phyloP scores from a whole-genome alignment of 2,329 filamentous ascomycete genomes.

The Trichoderma cornu-damae region DNA sequence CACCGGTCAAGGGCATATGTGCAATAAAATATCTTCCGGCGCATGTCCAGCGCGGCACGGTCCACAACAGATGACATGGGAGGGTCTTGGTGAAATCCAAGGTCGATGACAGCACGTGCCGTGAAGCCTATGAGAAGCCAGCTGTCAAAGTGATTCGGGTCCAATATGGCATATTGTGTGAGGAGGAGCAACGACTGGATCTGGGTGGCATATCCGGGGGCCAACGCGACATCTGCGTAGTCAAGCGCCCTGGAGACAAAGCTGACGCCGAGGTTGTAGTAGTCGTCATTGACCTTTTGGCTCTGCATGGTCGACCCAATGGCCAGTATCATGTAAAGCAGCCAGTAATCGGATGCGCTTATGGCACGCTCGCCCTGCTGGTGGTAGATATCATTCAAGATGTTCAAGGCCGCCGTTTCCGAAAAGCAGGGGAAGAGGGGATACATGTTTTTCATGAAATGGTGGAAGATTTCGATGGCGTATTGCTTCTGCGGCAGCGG shows the following conservation, averaged over 20 bases:
- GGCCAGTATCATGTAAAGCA: conserved; percentile 83
- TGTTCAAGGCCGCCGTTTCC: conserved; percentile 70
- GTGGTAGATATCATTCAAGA: conserved; percentile 72
- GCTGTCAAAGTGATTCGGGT: conserved; percentile 85
- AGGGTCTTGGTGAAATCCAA: conserved; percentile 90
- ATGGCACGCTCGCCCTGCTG: conserved; percentile 60
- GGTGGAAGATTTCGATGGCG: conserved; percentile 66
- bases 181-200: conserved; percentile 84
- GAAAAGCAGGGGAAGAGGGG: conserved; percentile 76
- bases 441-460: conserved; percentile 81
- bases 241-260: conserved; percentile 62
- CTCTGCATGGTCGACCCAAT: conserved; percentile 74
- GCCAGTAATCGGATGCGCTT: conserved; percentile 71
- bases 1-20: conserved; percentile 86
- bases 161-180: conserved; percentile 83
- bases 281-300: conserved; percentile 59
- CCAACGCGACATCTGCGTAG: conserved; percentile 75
- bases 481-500: conserved; percentile 66
- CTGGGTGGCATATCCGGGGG: conserved; percentile 76
- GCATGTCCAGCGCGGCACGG: conserved; percentile 65
- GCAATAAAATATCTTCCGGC: conserved; percentile 82
- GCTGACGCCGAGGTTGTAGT: conserved; percentile 52
- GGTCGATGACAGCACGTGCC: conserved; percentile 77
- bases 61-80: conserved; percentile 63
- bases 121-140: conserved; percentile 94